Percentiles rank a stretch among this genome's conserved stretches.
Evolutionary conservation across 768 basidiomycete species (phyloP).

Genomic region (Tephrocybe rancida): DNA sequence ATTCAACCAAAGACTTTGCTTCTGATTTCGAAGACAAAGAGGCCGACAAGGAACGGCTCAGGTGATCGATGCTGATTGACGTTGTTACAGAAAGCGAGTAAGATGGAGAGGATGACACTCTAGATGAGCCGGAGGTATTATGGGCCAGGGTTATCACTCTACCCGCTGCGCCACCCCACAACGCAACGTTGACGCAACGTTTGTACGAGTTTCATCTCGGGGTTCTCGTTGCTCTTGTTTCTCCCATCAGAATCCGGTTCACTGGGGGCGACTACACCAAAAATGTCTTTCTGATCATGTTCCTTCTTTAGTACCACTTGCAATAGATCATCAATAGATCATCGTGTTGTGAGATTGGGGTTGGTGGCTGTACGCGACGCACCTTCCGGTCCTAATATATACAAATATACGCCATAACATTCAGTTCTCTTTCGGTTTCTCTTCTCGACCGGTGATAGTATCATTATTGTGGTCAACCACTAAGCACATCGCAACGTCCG

Average conservation of each 20-base stretch:
- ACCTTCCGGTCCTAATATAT: too few relatives aligned
- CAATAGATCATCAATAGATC: constrained; percentile 86
- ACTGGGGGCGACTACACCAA: constrained; percentile 81
- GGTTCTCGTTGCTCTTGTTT: constrained; percentile 70
- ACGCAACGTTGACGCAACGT: constrained; percentile 24
- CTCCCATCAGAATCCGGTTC: constrained; percentile 77
- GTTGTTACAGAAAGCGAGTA: constrained; percentile 6
- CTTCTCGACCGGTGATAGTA: constrained; percentile 33
- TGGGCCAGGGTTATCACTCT: neutral
- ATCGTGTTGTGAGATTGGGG: too few relatives aligned
- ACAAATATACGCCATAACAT: neutral
- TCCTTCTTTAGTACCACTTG: constrained; percentile 81
- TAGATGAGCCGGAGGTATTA: neutral
- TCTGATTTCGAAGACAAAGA: constrained; percentile 11
- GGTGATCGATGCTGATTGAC: neutral
- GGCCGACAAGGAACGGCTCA: neutral
- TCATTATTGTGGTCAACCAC: too few relatives aligned
- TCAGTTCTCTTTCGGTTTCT: constrained; percentile 15
- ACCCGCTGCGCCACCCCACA: neutral
- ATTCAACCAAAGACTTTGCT: constrained; percentile 13
- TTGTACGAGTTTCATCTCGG: constrained; percentile 79
- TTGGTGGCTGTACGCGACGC: too few relatives aligned
- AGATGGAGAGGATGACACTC: too few relatives aligned
- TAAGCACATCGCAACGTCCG: constrained; percentile 51
- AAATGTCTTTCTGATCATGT: constrained; percentile 64